Conservation (phyloP, 805 yeast species). For the Priceomyces castillae region DNA sequence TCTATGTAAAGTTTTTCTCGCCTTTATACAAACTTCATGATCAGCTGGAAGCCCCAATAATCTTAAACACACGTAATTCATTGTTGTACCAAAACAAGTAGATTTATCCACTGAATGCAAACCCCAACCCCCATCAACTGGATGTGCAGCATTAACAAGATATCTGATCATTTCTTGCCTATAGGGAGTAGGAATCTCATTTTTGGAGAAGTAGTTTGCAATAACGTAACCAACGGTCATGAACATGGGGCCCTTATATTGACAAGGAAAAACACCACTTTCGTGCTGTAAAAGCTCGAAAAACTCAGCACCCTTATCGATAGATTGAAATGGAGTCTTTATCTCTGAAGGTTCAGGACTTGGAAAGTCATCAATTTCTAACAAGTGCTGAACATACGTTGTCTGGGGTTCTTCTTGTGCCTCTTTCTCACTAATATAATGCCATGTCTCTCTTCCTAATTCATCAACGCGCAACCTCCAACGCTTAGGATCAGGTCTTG, state of each 20-base stretch:
- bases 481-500: constrained; percentile 60
- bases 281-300: constrained; percentile 69
- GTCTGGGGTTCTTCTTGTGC: constrained; percentile 47
- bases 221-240: constrained; percentile 87
- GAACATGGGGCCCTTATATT: constrained; percentile 98
- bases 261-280: constrained; percentile 87
- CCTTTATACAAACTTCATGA: constrained; percentile 77
- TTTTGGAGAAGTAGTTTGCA: constrained; percentile 65
- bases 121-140: constrained; percentile 99
- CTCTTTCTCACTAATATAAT: constrained; percentile 48
- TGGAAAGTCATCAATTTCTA: constrained; percentile 39
- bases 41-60: constrained; percentile 69
- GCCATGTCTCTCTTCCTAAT: constrained; percentile 83
- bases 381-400: constrained; percentile 53
- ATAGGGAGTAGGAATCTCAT: constrained; percentile 64
- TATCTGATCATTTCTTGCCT: constrained; percentile 75
- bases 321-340: constrained; percentile 55
- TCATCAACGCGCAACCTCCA: constrained; percentile 77
- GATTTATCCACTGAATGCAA: constrained; percentile 88
- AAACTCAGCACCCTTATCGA: constrained; percentile 72
- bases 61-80: constrained; percentile 81
- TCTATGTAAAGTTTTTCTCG: constrained; percentile 62
- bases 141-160: constrained; percentile 88
- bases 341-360: constrained; percentile 40
- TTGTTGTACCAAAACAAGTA: constrained; percentile 90